These are phyloP conservation scores for Spathaspora hagerdaliae DNA, from an alignment of 805 yeast species.

Conservation along the genomic window DNA sequence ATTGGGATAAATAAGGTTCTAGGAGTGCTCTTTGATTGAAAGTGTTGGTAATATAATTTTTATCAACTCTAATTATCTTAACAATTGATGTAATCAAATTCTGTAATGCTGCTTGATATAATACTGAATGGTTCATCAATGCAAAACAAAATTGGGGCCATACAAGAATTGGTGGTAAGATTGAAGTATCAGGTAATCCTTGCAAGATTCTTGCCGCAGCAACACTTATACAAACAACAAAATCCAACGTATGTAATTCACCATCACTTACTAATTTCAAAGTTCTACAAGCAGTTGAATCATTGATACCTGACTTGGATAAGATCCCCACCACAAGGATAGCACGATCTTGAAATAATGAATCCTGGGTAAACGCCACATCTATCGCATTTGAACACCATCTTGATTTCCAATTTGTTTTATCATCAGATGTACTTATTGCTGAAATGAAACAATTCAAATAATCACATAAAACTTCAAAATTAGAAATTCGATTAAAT, in stretches of 20 bases:
- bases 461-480: constrained; percentile 57
- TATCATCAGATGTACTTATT: constrained; percentile 44
- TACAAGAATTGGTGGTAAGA: constrained; percentile 44
- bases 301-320: constrained; percentile 59
- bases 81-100: constrained; percentile 24
- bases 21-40: constrained; percentile 33
- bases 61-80: constrained; percentile 19
- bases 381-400: constrained; percentile 66
- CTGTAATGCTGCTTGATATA: constrained; percentile 31
- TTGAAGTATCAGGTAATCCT: constrained; percentile 45
- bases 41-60: constrained; percentile 20
- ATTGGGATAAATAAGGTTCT: constrained; percentile 35
- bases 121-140: constrained; percentile 21
- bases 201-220: constrained; percentile 45
- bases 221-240: constrained; percentile 36
- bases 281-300: constrained; percentile 38
- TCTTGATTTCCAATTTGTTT: constrained; percentile 55
- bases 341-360: constrained; percentile 65
- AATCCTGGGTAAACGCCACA: constrained; percentile 52
- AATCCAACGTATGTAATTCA: constrained; percentile 21
- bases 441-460: constrained; percentile 50
- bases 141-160: constrained; percentile 42
- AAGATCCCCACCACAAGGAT: constrained; percentile 66
- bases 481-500: constrained; percentile 39
- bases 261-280: constrained; percentile 22